Evolutionary conservation across 192 early-diverging fungal species (phyloP), one percentile per base, ranked within the genome.

Genomic region (Podila minutissima): DNA sequence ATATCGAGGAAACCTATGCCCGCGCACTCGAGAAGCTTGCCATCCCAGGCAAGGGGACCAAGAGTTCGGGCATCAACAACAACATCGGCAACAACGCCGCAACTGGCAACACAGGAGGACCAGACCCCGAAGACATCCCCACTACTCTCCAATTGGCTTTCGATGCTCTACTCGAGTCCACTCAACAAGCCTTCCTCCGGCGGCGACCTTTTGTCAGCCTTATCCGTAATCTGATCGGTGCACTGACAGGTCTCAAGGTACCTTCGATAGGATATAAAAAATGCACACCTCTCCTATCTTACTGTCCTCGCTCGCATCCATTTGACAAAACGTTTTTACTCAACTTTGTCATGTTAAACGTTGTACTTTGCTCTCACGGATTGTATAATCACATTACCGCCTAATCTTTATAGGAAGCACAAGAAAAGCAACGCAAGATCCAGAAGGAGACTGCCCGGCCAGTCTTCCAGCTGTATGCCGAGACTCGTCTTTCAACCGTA

Each of bases 101-200:
- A 20, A 33, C 62, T 26, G 51, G 31, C 38, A 59, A 57, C 55
- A 31, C 29, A 13, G 22, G 53, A 31, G 37, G 17, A 32, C 46
- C 37, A 37, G 77, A 81, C 38, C 77, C 77, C 19, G 77, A 81
- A 58, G 77, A 81, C 29, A 81, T 81, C 20, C 77, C 77, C 15
- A 81, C 77, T 5, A 81, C 77, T 26, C 64, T 81, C n/a, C 66
- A 66, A 6, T 46, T 73, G 62, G 77, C 77, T 9, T 81, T 48
- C n/a, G 67, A 73, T 32, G 70, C 66, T 5, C 31, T 81, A 31
- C 8, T 69, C 29, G 71, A 73, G 8, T 61, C 49, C 31, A 81
- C 77, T 5, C 35, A 33, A 15, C 66, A 81, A 33, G 48, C 63
- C 20, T 58, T 22, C 26, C 28, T 24, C 1, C 61, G 77, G 37